A percentile compares a stretch with the other conserved stretches of the same genome.
Conservation (phyloP, 129 eudicot species). For the Flaveria bidentis region DNA sequence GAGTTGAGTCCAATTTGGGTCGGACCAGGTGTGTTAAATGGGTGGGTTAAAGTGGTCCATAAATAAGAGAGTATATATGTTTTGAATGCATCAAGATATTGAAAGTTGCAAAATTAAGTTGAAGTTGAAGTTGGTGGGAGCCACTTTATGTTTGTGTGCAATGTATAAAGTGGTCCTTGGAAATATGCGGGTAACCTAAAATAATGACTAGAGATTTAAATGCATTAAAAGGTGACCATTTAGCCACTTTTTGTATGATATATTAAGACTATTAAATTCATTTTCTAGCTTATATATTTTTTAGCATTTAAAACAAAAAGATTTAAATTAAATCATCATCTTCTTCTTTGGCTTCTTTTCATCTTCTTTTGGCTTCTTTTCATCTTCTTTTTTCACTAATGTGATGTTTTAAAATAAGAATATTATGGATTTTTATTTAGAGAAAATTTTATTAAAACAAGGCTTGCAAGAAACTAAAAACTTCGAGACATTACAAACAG, state of each 20-base stretch:
- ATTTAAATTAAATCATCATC: neutral
- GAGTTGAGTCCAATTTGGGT: neutral
- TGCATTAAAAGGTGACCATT: constrained; percentile 19
- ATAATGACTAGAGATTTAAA: constrained; percentile 25
- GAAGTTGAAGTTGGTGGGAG: constrained; percentile 9
- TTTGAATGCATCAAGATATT: constrained; percentile 29
- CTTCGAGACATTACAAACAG: too few species aligned
- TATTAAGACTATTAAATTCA: neutral
- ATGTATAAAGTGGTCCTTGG: constrained; percentile 41
- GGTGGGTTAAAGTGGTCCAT: constrained; percentile 34
- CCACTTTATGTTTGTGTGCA: constrained; percentile 23
- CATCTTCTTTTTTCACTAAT: neutral
- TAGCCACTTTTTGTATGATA: constrained; percentile 11
- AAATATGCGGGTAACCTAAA: constrained; percentile 17
- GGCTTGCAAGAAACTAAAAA: too few species aligned
- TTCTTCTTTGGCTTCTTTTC: neutral
- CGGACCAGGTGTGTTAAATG: neutral
- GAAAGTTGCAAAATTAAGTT: constrained; percentile 26
- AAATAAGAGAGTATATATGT: constrained; percentile 23
- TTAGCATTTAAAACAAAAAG: neutral
- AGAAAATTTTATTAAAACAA: too few species aligned
- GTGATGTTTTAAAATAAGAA: neutral
- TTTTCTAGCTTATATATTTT: neutral
- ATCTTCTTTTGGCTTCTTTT: neutral
- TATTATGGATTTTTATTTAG: too few species aligned